These are phyloP conservation scores for Malus fusca DNA, from an alignment of 306 rosid species.

Conservation along the genomic window DNA sequence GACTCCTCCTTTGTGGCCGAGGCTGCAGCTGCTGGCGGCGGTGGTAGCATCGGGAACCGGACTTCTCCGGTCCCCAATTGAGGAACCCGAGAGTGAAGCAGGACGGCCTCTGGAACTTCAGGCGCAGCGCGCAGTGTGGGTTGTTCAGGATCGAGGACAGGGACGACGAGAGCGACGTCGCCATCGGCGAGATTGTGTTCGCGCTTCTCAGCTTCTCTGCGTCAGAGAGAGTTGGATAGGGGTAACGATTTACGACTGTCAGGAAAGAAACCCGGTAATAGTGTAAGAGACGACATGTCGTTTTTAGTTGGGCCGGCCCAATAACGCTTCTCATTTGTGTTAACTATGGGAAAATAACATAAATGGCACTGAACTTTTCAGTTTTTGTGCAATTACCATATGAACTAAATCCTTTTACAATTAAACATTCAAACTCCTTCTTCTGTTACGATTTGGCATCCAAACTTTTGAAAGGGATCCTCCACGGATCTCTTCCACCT, in stretches of 20 bases:
- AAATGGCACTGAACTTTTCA: neutral
- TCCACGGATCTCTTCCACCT: no score
- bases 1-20: slow-evolving; percentile 8
- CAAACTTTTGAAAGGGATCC: neutral
- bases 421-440: neutral
- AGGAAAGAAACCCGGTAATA: neutral
- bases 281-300: neutral
- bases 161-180: slow-evolving; percentile 39
- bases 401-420: neutral
- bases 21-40: slow-evolving; percentile 17
- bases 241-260: neutral
- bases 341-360: neutral
- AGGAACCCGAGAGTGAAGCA: slow-evolving; percentile 27
- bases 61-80: slow-evolving; percentile 11
- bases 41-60: slow-evolving; percentile 13
- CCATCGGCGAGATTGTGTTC: slow-evolving; percentile 22
- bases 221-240: neutral
- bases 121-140: slow-evolving; percentile 37
- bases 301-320: neutral
- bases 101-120: slow-evolving; percentile 39
- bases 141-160: slow-evolving; percentile 53
- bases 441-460: neutral
- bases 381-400: neutral
- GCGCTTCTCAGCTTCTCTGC: neutral
- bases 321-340: neutral